phyloP scores from a whole-genome alignment of 2,329 filamentous ascomycete genomes.

The Epichloe bromicola region DNA sequence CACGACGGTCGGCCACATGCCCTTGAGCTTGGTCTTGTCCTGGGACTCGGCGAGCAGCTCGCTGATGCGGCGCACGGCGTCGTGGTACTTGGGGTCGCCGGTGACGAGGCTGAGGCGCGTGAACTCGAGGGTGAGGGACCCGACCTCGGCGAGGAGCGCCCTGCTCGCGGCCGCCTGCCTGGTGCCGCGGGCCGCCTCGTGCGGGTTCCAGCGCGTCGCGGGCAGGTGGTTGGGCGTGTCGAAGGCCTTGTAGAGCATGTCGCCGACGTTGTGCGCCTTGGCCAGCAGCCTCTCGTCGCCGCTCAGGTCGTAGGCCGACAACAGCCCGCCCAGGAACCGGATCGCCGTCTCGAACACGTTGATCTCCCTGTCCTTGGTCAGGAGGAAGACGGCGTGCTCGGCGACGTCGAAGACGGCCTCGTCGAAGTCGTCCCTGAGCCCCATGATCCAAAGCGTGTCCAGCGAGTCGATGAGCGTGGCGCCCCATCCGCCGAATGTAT shows the following conservation, averaged over 20 bases:
- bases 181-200: constrained; percentile 13
- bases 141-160: constrained; percentile 45
- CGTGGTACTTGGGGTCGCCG: constrained; percentile 56
- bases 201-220: constrained; percentile 17
- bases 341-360: constrained; percentile 43
- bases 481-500: constrained; percentile 40
- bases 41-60: constrained; percentile 54
- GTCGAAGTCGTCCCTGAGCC: constrained; percentile 40
- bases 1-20: constrained; percentile 58
- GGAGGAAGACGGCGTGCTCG: constrained; percentile 35
- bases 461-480: constrained; percentile 48
- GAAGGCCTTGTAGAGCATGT: constrained; percentile 39
- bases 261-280: constrained; percentile 37
- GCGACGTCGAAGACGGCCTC: constrained; percentile 35
- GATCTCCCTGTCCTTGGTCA: constrained; percentile 27
- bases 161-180: constrained; percentile 7
- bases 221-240: constrained; percentile 39
- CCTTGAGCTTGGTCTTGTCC: constrained; percentile 53
- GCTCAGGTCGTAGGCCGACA: constrained; percentile 38
- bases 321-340: constrained; percentile 37
- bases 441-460: constrained; percentile 52
- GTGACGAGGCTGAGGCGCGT: constrained; percentile 59
- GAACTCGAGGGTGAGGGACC: constrained; percentile 59
- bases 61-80: constrained; percentile 58
- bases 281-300: constrained; percentile 27